phyloP scores from a whole-genome alignment of 1,284 basidiomycete species.

The Lentinula novae-zelandiae region DNA sequence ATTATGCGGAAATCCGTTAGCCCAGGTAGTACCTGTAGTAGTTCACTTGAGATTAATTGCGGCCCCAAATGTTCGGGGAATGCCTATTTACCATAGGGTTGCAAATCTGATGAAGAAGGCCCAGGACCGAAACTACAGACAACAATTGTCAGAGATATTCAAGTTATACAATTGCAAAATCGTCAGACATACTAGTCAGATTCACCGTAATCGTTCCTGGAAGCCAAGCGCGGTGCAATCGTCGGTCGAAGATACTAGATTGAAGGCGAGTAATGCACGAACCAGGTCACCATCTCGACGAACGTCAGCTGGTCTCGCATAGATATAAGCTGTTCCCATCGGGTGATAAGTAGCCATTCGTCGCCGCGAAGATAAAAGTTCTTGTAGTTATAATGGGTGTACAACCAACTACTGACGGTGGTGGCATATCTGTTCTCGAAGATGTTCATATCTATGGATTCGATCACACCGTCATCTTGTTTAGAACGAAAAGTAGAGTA shows the following conservation, averaged over 20 bases:
- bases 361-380: slow-evolving; percentile 38
- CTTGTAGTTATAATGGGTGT: slow-evolving; percentile 36
- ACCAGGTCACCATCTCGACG: slow-evolving; percentile 39
- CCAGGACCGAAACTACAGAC: neutral
- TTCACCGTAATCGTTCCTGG: slow-evolving; percentile 40
- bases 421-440: slow-evolving; percentile 36
- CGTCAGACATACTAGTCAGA: slow-evolving; percentile 31
- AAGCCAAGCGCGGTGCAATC: neutral
- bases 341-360: slow-evolving; percentile 37
- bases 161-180: neutral
- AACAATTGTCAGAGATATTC: neutral
- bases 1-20: slow-evolving; percentile 31
- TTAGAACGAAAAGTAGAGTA: neutral
- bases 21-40: slow-evolving; percentile 29
- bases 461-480: neutral
- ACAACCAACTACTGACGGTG: slow-evolving; percentile 40
- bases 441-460: slow-evolving; percentile 34
- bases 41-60: neutral
- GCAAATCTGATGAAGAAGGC: neutral
- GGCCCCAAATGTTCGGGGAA: neutral
- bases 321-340: slow-evolving; percentile 39
- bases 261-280: neutral
- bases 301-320: slow-evolving; percentile 36
- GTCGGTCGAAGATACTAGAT: no score
- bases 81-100: neutral